Evolutionary conservation across 208 protist species (phyloP), one percentile per base, ranked within the genome.

Genomic region (Leishmania guyanensis): DNA sequence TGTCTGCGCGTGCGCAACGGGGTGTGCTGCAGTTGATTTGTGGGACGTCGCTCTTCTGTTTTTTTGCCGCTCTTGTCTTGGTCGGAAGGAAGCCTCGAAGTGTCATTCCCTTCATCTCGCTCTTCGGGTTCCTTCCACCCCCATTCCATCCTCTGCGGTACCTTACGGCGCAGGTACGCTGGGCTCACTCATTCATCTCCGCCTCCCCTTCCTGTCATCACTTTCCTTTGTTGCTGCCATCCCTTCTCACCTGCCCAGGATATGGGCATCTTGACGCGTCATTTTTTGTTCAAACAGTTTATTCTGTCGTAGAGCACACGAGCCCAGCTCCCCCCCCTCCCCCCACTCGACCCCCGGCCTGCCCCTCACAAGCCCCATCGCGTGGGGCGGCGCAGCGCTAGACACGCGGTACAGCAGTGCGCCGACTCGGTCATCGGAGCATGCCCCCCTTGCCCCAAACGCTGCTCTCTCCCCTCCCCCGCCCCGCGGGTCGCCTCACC

Each of bases 171-270:
- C 29, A 69, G 51, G 51, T 54, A 54, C n/a, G 33, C 26, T 66
- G 22, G 10, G 60, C 60, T 36, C 60, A 36, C n/a, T 6, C 60
- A 39, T 36, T 91, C 98, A 98, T 48, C 83, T 99, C 9, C 90
- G 95, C 50, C 14, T 46, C 39, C 39, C 22, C 43, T 5, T n/a
- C 48, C 8, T 33, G 26, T 33, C 75, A 39, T 62, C 60, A n/a
- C 60, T 78, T 3, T 48, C 46, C 5, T 10, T 53, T 16, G 6
- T 36, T 64, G 71, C 20, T 62, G 8, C 46, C 22, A 10, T 73
- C 39, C 48, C 39, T 77, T 39, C 39, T 77, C 74, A 33, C 29
- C n/a, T 36, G n/a, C n/a, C 60, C n/a, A 12, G 17, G 22, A 12
- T n/a, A 26, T 29, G 17, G 22, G 22, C 56, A 39, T 39, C 36